Conservation (phyloP, 2,329 filamentous ascomycete genomes). For the Colletotrichum sojae region DNA sequence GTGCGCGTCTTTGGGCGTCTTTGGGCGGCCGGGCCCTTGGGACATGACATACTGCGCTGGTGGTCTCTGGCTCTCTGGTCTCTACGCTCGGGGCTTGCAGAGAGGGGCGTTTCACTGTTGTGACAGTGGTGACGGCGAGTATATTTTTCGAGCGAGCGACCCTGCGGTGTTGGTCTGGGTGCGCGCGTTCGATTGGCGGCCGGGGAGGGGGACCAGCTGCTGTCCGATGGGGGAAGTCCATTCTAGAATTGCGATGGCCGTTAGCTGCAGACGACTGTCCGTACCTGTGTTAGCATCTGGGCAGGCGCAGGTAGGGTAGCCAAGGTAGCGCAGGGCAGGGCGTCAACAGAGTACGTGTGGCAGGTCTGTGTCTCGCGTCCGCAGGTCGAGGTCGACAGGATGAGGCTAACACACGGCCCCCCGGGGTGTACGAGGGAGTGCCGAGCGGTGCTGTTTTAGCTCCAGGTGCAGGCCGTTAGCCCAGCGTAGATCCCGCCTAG, state of each 20-base stretch:
- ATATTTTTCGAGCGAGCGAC: slow-evolving; percentile 40
- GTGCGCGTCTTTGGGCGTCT: slow-evolving; percentile 28
- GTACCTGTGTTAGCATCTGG: slow-evolving; percentile 11
- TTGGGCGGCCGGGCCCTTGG: slow-evolving; percentile 24
- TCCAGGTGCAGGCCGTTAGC: slow-evolving; percentile 36
- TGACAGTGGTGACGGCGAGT: slow-evolving; percentile 37
- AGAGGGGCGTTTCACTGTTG: slow-evolving; percentile 40
- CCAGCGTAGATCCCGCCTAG: slow-evolving; percentile 37
- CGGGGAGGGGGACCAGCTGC: slow-evolving; percentile 12
- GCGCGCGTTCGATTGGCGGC: slow-evolving; percentile 23
- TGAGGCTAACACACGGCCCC: slow-evolving; percentile 39
- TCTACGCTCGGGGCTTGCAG: slow-evolving; percentile 40
- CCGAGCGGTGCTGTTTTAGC: slow-evolving; percentile 39
- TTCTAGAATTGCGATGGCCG: slow-evolving; percentile 37
- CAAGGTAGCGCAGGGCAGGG: slow-evolving; percentile 10
- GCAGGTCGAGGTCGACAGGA: slow-evolving; percentile 11
- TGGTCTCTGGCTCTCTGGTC: slow-evolving; percentile 14
- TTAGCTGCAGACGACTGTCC: slow-evolving; percentile 21
- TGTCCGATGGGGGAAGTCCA: slow-evolving; percentile 42
- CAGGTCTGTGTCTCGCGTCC: slow-evolving; percentile 10
- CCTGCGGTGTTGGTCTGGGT: slow-evolving; percentile 7
- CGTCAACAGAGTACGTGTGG: slow-evolving; percentile 6
- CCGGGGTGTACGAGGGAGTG: slow-evolving; percentile 25
- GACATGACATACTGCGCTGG: slow-evolving; percentile 9
- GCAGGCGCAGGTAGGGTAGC: slow-evolving; percentile 6